Evolutionary conservation across 2,329 filamentous ascomycete species (phyloP).

Genomic region (Epichloe coenophiala): DNA sequence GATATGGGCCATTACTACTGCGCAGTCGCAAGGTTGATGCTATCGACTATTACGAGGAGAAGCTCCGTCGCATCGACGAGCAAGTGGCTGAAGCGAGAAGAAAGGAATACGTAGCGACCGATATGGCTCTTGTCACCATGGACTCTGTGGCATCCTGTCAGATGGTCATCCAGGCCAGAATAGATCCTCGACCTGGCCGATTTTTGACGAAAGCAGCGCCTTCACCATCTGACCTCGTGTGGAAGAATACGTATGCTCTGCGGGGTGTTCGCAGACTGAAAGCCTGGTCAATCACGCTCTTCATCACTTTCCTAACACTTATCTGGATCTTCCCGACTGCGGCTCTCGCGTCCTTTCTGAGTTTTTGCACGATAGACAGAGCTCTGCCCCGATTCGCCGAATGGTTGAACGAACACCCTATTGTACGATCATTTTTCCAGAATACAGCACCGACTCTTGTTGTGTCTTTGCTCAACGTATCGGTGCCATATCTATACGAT

Average conservation of each 20-base stretch:
- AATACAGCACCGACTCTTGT: conserved; percentile 78
- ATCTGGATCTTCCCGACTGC: conserved; percentile 80
- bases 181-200: conserved; percentile 79
- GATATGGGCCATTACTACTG: conserved; percentile 65
- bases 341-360: conserved; percentile 64
- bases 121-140: conserved; percentile 93
- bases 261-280: conserved; percentile 60
- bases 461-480: conserved; percentile 75
- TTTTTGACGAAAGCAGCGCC: conserved; percentile 78
- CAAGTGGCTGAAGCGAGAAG: conserved; percentile 56
- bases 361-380: conserved; percentile 64
- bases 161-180: conserved; percentile 89
- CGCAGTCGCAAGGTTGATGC: conserved; percentile 67
- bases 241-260: conserved; percentile 81
- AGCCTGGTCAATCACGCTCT: conserved; percentile 70
- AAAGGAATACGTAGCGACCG: conserved; percentile 63
- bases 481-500: conserved; percentile 89
- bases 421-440: conserved; percentile 65
- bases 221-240: conserved; percentile 83
- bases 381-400: conserved; percentile 58
- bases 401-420: conserved; percentile 51
- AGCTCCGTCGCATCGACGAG: conserved; percentile 65
- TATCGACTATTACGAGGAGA: conserved; percentile 88
- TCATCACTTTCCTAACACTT: conserved; percentile 72
- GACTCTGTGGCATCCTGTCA: conserved; percentile 85